Evolutionary conservation across 352 stramenopile genomes (phyloP), one percentile per base, ranked within the genome.

Genomic region (Globisporangium nunn): DNA sequence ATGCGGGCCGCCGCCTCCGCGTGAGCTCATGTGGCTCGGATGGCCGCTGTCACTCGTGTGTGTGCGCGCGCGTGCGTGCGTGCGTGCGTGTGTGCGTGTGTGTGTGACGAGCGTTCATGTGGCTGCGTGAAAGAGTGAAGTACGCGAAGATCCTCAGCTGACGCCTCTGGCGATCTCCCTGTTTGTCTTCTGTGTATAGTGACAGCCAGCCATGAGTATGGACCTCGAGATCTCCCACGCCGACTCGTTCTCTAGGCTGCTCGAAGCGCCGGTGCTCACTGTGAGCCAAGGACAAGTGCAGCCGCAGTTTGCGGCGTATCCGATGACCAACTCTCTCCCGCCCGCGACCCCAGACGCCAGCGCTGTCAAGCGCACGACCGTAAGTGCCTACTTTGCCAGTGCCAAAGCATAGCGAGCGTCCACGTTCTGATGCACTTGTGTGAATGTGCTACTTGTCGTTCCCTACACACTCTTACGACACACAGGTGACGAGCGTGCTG

Each of bases 401-500:
- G 17, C 12, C 17, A 3, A 44, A 23, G 23, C 23, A 23, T 23
- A 23, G 23, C 23, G 23, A 23, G 23, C 23, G 23, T 23, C 23
- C 23, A 23, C 23, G 23, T 23, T 23, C 23, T 23, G 23, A 23
- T 23, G 23, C 23, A 23, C 23, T 23, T 23, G 23, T 23, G 23
- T 23, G 23, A 23, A 23, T 23, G 23, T 23, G 23, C 23, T 23
- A 23, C 7, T 57, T 14, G 28, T 15, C 30, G 11, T 51, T 17
- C 37, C 45, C 18, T 55, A 12, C 18, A 49, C 50, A 23, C 23
- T 23, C 23, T 23, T 23, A 23, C 23, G 23, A 23, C 43, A 11
- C 17, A 8, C 46, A 64, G 58, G 28, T 61, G n/a, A 58, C 66
- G 12, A 59, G 64, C 44, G 43, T 72, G 29, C 49, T 76, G 45